phyloP scores from a whole-genome alignment of 2,329 filamentous ascomycete genomes.

The Paecilomyces dactylethromorphus region DNA sequence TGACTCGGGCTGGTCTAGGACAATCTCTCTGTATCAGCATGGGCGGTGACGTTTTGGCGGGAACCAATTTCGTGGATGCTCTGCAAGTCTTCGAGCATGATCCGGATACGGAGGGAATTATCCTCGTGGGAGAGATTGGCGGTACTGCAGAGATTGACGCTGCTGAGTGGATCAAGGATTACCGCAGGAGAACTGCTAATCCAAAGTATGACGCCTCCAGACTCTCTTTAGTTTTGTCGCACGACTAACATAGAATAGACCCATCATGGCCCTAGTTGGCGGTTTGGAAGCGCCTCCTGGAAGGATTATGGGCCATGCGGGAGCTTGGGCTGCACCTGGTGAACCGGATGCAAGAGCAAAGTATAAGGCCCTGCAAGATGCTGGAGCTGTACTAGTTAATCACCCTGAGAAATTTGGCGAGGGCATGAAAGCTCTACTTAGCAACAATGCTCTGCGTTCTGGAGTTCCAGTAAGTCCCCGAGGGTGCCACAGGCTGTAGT shows the following conservation, averaged over 20 bases:
- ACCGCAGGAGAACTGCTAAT: not conserved
- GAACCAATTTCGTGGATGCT: constrained; percentile 68
- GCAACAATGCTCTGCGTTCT: constrained; percentile 24
- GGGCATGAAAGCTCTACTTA: constrained; percentile 58
- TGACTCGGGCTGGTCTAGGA: constrained; percentile 66
- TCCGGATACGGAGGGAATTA: constrained; percentile 62
- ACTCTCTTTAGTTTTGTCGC: not conserved
- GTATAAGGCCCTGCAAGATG: constrained; percentile 57
- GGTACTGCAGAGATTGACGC: constrained; percentile 84
- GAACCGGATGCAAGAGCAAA: constrained; percentile 62
- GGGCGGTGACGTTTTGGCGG: constrained; percentile 68
- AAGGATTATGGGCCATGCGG: constrained; percentile 72
- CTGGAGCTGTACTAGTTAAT: constrained; percentile 63
- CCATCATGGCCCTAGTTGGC: constrained; percentile 65
- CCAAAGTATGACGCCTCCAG: not conserved
- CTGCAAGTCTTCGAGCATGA: constrained; percentile 61
- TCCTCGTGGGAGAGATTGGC: constrained; percentile 67
- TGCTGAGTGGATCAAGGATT: constrained; percentile 55
- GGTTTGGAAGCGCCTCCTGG: constrained; percentile 59
- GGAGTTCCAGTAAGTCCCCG: constrained; percentile 14
- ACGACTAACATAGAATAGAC: constrained; percentile 39
- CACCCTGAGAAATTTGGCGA: constrained; percentile 70
- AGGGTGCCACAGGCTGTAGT: not conserved
- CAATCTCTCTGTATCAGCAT: constrained; percentile 73
- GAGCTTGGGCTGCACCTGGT: constrained; percentile 62